These are phyloP conservation scores for Sabuloglossum arenarium DNA, from an alignment of 495 filamentous ascomycete genomes.

Conservation along the genomic window DNA sequence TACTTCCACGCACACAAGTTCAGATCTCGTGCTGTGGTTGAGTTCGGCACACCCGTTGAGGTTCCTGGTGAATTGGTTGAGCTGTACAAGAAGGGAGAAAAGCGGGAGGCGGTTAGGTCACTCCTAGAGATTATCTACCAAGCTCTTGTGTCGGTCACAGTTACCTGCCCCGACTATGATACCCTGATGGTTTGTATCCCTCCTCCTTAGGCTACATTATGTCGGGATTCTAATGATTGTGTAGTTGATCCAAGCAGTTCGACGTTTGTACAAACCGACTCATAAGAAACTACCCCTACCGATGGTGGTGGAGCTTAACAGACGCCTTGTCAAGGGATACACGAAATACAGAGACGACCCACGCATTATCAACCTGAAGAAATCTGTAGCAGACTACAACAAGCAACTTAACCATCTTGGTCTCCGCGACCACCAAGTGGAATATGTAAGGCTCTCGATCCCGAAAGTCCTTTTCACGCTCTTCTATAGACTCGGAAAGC, in stretches of 20 bases:
- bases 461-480: constrained; percentile 53
- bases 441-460: constrained; percentile 70
- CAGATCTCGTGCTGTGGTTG: constrained; percentile 84
- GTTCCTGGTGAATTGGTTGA: constrained; percentile 61
- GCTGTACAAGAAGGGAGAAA: constrained; percentile 60
- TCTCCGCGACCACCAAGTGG: constrained; percentile 86
- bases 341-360: constrained; percentile 80
- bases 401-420: constrained; percentile 65
- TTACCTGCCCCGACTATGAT: constrained; percentile 87
- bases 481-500: constrained; percentile 58
- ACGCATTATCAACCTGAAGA: constrained; percentile 58
- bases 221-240: constrained; percentile 17
- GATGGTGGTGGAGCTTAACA: constrained; percentile 89
- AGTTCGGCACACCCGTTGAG: constrained; percentile 79
- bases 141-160: constrained; percentile 69
- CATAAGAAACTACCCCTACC: constrained; percentile 88
- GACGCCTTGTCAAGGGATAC: constrained; percentile 81
- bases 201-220: neutral
- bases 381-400: constrained; percentile 72
- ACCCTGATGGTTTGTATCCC: constrained; percentile 59
- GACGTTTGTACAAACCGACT: constrained; percentile 80
- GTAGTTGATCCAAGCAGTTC: constrained; percentile 74
- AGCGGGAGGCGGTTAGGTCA: constrained; percentile 62
- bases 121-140: constrained; percentile 76
- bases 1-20: constrained; percentile 99